These are phyloP conservation scores for Quaeritorhiza haematococci DNA, from an alignment of 371 early-diverging fungal genomes.

Conservation along the genomic window DNA sequence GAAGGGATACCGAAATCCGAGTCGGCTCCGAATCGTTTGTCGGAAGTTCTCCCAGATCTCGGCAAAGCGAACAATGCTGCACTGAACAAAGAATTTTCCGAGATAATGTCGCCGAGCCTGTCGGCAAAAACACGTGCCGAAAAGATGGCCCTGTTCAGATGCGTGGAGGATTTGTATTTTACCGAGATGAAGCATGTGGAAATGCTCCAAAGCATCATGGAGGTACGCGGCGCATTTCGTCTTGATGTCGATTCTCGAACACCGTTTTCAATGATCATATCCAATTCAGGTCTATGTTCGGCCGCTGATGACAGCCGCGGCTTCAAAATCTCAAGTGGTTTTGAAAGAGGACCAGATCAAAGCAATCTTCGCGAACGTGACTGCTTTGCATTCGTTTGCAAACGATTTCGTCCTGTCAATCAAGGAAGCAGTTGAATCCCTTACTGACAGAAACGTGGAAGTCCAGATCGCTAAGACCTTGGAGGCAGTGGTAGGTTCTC, in stretches of 20 bases:
- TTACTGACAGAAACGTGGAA: slow-evolving; percentile 1
- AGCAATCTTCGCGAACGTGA: slow-evolving; percentile 15
- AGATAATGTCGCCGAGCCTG: no score
- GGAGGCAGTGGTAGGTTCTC: slow-evolving; percentile 8
- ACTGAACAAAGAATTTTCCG: no score
- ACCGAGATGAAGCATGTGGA: slow-evolving; percentile 11
- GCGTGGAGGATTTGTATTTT: slow-evolving; percentile 15
- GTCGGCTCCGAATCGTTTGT: no score
- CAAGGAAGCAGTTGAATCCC: neutral
- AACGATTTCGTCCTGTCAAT: slow-evolving; percentile 6
- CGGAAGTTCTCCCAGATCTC: no score
- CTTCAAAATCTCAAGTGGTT: no score
- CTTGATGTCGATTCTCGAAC: neutral
- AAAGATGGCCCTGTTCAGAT: neutral
- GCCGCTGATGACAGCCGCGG: slow-evolving; percentile 11
- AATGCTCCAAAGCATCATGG: slow-evolving; percentile 13
- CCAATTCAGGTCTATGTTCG: slow-evolving; percentile 14
- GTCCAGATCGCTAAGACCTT: neutral
- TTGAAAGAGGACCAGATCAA: slow-evolving; percentile 23
- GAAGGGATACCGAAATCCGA: no score
- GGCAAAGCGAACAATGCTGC: no score
- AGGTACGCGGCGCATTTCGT: slow-evolving; percentile 1
- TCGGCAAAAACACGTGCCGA: no score
- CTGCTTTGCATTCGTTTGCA: slow-evolving; percentile 13
- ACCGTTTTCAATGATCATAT: no score